Base-by-base conservation (phyloP, 2,329 filamentous ascomycete genomes). In the Stagonosporopsis cucurbitacearum region DNA sequence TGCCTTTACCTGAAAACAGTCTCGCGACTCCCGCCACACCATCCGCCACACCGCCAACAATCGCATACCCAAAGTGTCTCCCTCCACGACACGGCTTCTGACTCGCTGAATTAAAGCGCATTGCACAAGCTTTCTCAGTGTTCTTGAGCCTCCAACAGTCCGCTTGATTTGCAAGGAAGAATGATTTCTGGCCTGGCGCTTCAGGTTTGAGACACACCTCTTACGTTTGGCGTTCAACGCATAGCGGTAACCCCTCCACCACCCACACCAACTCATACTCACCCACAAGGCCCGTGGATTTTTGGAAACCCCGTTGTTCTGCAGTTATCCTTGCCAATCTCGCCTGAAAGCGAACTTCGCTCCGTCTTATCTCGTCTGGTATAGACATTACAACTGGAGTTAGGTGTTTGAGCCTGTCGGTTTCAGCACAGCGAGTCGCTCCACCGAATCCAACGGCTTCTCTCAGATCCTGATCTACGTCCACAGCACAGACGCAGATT, bases 131-230 rank as follows among this genome's bases (percentile, higher is more conserved):
- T 25, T 45, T 57, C 35, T 58, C 53, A 50, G 46, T 50, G 62
- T 51, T 62, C 58, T 62, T 60, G 39, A 61, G 57, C 54, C 58
- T 60, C 62, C 57, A 54, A 60, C 54, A 50, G 58, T 39, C 52
- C 49, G 60, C 61, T 56, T 62, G 52, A 57, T 36, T 50, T 57
- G 48, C 63, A 52, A 63, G 58, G 50, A 63, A 71, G 65, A 64
- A 75, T 75, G 72, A 44, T 74, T 70, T 54, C 64, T 62, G 70
- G 71, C 69, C 69, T 73, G 61, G 63, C 71, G 71, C 70, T 74
- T 70, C 72, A 74, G 64, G 65, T 71, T 68, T 75, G 73, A 75
- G 70, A 75, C 73, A 67, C 64, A 69, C 67, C 66, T 75, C 71
- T 69, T 61, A 75, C 73, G 70, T 57, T 64, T 63, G 66, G 63